A percentile compares a stretch with the other conserved stretches of the same genome.
These are phyloP conservation scores for Sarocladium brachiariae DNA, from an alignment of 2,329 filamentous ascomycete species.

Conservation along the genomic window DNA sequence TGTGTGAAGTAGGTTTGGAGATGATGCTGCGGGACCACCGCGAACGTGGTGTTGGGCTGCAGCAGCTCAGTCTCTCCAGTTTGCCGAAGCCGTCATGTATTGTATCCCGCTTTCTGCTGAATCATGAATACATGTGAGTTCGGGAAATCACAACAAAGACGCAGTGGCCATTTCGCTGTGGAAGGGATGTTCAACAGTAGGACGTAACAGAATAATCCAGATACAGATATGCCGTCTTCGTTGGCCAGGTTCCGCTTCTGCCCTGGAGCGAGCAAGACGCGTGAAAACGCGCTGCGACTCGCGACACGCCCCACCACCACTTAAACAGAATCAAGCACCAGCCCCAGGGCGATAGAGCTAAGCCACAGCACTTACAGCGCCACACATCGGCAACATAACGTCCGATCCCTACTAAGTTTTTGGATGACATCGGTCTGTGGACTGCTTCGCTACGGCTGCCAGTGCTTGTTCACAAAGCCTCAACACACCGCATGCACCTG, in stretches of 20 bases:
- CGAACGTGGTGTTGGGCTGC: not conserved
- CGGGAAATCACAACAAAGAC: not conserved
- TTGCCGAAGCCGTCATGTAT: conserved; percentile 11
- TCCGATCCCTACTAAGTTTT: not conserved
- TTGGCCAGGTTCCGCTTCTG: conserved; percentile 3
- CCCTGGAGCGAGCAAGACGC: conserved; percentile 11
- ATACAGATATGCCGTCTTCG: not conserved
- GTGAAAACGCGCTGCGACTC: conserved; percentile 11
- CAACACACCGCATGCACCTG: not conserved
- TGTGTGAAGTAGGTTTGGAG: conserved; percentile 17
- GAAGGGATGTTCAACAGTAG: not conserved
- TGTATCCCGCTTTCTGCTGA: conserved; percentile 9
- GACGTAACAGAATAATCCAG: not conserved
- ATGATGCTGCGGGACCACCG: conserved; percentile 4
- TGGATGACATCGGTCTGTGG: conserved; percentile 3
- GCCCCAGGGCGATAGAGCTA: not conserved
- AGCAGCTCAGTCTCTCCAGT: conserved; percentile 1
- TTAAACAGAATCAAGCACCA: conserved; percentile 6
- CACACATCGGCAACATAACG: not conserved
- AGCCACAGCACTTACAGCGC: not conserved
- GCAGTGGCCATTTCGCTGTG: not conserved
- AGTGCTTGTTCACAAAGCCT: not conserved
- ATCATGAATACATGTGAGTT: not conserved
- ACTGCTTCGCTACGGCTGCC: not conserved
- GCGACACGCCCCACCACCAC: conserved; percentile 10